Percentiles rank a stretch among this genome's conserved stretches.
Conservation (phyloP, 108 stramenopile species). For the Cylindrotheca closterium region DNA sequence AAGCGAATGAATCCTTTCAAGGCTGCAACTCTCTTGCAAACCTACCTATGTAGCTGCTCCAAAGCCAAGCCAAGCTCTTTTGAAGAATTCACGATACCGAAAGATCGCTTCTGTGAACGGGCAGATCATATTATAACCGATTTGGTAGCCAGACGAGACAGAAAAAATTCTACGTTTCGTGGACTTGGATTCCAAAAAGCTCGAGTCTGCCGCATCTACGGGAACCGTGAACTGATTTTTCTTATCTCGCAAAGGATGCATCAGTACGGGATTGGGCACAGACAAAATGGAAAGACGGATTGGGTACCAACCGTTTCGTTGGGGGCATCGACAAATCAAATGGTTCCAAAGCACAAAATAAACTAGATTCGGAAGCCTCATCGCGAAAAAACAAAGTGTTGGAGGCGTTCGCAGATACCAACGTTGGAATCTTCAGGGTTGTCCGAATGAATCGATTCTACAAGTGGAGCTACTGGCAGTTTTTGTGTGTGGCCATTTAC, state of each 20-base stretch:
- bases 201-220: slow-evolving; percentile 55
- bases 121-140: slow-evolving; percentile 72
- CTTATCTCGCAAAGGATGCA: slow-evolving; percentile 45
- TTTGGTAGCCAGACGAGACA: slow-evolving; percentile 91
- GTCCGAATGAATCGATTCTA: slow-evolving; percentile 20
- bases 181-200: slow-evolving; percentile 85
- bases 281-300: slow-evolving; percentile 25
- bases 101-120: slow-evolving; percentile 40
- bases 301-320: slow-evolving; percentile 9
- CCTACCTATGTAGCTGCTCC: no score
- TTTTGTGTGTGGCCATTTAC: slow-evolving; percentile 88
- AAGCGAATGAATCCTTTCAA: no score
- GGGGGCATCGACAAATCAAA: slow-evolving; percentile 65
- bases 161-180: slow-evolving; percentile 87
- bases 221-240: slow-evolving; percentile 66
- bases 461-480: slow-evolving; percentile 72
- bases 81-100: slow-evolving; percentile 76
- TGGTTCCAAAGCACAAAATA: not conserved
- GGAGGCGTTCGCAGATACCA: slow-evolving; percentile 14
- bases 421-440: slow-evolving; percentile 6
- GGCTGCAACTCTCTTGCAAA: no score
- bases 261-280: slow-evolving; percentile 7
- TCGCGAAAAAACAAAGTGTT: not conserved
- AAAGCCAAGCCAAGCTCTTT: no score
- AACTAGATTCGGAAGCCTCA: not conserved